Base-by-base conservation (phyloP, 768 basidiomycete species). In the Kwoniella dejecticola region DNA sequence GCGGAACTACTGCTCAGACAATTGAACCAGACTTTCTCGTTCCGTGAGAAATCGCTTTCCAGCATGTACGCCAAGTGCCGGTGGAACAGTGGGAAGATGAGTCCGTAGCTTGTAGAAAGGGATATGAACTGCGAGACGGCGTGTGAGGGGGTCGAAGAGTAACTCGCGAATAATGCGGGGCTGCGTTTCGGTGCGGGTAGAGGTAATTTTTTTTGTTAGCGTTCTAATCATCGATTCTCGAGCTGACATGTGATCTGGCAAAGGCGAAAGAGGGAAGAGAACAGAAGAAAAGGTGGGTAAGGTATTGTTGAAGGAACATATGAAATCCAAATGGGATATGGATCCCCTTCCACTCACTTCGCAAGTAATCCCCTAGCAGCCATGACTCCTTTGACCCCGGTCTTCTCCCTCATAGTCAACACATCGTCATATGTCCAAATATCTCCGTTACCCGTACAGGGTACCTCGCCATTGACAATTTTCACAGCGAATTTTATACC, bases 381-480 rank as follows among this genome's bases (percentile, higher is more conserved):
- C 83, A 83, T 83, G 2, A 82, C 81, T 2, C 81, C 82, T 24
- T 74, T 62, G 0, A 80, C 81, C 0, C 80, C 80, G 12, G 80
- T 81, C 56, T 66, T 71, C 17, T 65, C 57, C 23, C 82, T 63
- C 66, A 81, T 81, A 42, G 54, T 66, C 13, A 61, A 58, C 8
- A 74, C 81, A 48, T 83, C 82, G 26, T 70, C 62, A 33, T 72
- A 61, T 11, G 72, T 74, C 79, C 82, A 83, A 4, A 81, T 71
- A 68, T 83, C 82, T 0, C 83, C 83, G 55, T 83, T 83, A 3
- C 79, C 83, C 1, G 82, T 79, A 23, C 79, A 69, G 0, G 83
- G 82, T 0, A 83, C 77, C 49, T 76, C 66, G 0, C 80, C 81
- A 30, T 76, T 76, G 0, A 79, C 81, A 44, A 69, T 76, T n/a